Evolutionary conservation across 768 basidiomycete genomes (phyloP).

Genomic region (Pleurotus citrinopileatus): DNA sequence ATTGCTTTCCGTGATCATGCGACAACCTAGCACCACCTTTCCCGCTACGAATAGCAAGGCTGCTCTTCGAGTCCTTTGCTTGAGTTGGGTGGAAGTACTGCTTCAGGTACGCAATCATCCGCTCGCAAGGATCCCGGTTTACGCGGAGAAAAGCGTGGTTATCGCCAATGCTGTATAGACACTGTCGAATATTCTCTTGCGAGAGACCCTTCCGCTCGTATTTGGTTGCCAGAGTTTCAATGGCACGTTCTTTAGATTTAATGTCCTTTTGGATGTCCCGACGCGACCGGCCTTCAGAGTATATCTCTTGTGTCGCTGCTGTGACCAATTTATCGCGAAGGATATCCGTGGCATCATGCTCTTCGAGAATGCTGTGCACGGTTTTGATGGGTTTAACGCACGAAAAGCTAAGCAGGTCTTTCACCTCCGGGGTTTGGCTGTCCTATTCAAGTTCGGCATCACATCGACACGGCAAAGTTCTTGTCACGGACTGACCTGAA

Average conservation of each 20-base stretch:
- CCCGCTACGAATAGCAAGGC: conserved; percentile 79
- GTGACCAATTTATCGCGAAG: conserved; percentile 76
- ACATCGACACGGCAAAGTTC: conserved; percentile 2
- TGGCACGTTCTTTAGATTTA: conserved; percentile 80
- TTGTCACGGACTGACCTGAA: conserved; percentile 53
- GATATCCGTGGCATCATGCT: conserved; percentile 59
- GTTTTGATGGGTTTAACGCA: conserved; percentile 79
- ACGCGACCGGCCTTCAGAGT: conserved; percentile 65
- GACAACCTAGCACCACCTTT: conserved; percentile 77
- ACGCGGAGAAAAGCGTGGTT: conserved; percentile 86
- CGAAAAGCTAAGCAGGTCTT: conserved; percentile 75
- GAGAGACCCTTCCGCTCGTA: conserved; percentile 58
- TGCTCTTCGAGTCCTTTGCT: conserved; percentile 59
- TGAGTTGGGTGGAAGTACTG: conserved; percentile 75
- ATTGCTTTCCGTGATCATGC: conserved; percentile 84
- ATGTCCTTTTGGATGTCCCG: conserved; percentile 85
- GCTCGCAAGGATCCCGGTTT: conserved; percentile 87
- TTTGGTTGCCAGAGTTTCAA: conserved; percentile 66
- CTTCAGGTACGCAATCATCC: conserved; percentile 76
- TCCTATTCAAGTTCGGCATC: conserved; percentile 47
- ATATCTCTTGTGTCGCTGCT: conserved; percentile 79
- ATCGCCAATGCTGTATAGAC: conserved; percentile 85
- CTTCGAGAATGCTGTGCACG: conserved; percentile 65
- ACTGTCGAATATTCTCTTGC: conserved; percentile 71
- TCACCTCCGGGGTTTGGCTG: conserved; percentile 80